Conservation (phyloP, 2,329 filamentous ascomycete genomes). For the Colletotrichum sp. region DNA sequence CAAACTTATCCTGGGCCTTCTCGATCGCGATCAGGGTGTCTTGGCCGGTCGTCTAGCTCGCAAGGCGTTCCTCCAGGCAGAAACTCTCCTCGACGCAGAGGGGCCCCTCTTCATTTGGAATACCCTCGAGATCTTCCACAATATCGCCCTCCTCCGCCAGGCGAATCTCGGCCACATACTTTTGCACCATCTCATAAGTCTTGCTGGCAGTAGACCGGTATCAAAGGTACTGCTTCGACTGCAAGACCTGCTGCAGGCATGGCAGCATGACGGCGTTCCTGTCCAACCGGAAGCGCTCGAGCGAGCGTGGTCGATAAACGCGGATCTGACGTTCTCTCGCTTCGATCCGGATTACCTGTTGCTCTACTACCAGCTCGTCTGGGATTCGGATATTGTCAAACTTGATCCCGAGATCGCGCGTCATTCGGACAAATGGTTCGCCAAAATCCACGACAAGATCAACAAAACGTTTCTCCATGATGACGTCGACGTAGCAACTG, state of each 20-base stretch:
- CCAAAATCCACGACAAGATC: background rate
- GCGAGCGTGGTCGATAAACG: conserved; percentile 23
- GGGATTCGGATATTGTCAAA: conserved; percentile 16
- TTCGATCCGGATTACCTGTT: conserved; percentile 12
- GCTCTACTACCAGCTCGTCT: conserved; percentile 22
- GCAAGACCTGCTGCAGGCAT: background rate
- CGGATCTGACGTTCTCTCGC: conserved; percentile 18
- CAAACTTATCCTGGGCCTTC: conserved; percentile 18
- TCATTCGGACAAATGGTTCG: background rate
- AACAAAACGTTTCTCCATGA: background rate
- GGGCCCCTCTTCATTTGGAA: conserved; percentile 20
- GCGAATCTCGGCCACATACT: conserved; percentile 12
- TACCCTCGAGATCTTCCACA: conserved; percentile 16
- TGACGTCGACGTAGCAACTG: background rate
- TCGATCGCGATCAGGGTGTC: conserved; percentile 17
- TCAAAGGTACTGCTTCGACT: background rate
- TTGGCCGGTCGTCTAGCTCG: conserved; percentile 24
- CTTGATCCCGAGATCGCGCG: background rate
- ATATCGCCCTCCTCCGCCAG: conserved; percentile 2
- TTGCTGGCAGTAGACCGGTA: background rate
- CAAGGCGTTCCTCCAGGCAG: conserved; percentile 25
- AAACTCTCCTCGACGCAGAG: conserved; percentile 20
- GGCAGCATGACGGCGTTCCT: background rate
- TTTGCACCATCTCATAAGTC: conserved; percentile 11
- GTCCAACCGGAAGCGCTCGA: conserved; percentile 1